Percentiles rank a stretch among this genome's conserved stretches.
phyloP scores from a whole-genome alignment of 192 early-diverging fungal species.

The Phlyctochytrium planicorne region DNA sequence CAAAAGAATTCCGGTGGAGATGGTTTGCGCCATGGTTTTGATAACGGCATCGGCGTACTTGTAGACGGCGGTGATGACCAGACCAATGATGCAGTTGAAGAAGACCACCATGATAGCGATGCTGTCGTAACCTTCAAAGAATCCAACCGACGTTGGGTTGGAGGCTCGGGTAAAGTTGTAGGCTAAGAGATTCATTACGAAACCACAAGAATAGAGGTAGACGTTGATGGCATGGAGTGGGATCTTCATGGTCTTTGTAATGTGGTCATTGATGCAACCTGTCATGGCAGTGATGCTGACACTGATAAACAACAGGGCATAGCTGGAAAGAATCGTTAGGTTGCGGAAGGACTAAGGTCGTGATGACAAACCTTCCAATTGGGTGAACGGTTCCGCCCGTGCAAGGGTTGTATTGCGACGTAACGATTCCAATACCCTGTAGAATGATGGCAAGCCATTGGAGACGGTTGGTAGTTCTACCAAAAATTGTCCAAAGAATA shows the following conservation, averaged over 20 bases:
- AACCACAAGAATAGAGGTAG: constrained; percentile 16
- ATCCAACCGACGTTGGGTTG: constrained; percentile 6
- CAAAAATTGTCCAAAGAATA: constrained; percentile 3
- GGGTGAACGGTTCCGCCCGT: not conserved
- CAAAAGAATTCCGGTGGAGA: constrained; percentile 9
- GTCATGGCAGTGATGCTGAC: constrained; percentile 3
- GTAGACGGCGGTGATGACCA: constrained; percentile 22
- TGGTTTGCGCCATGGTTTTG: constrained; percentile 11
- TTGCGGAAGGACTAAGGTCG: not conserved
- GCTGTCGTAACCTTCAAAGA: constrained; percentile 19
- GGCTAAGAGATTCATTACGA: not conserved
- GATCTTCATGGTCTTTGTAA: not conserved
- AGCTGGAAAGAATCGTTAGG: not conserved
- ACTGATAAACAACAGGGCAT: not conserved
- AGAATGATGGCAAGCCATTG: constrained; percentile 25
- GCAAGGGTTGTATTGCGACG: constrained; percentile 13
- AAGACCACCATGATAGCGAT: constrained; percentile 8
- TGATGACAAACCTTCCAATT: not conserved
- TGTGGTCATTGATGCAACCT: constrained; percentile 18
- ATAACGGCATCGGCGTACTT: constrained; percentile 28
- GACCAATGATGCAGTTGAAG: constrained; percentile 16
- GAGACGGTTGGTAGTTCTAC: not conserved
- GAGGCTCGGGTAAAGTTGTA: not conserved
- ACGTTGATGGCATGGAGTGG: constrained; percentile 19
- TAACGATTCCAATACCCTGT: constrained; percentile 8